A percentile compares a stretch with the other conserved stretches of the same genome.
phyloP scores from a whole-genome alignment of 805 yeast genomes.

The Lachancea mirantina region DNA sequence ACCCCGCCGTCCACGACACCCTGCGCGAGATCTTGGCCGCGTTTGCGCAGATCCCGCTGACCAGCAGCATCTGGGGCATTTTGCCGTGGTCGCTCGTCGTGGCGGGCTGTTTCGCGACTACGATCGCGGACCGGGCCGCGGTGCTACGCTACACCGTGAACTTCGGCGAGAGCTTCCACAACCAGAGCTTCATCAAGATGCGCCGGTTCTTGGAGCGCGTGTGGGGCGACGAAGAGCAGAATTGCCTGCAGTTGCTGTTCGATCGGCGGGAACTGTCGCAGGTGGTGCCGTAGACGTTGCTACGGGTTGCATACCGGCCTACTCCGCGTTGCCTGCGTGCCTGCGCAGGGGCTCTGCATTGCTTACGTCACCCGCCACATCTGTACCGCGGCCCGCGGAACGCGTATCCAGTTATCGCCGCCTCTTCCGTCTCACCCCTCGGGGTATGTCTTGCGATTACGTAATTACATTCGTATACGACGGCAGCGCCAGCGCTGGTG shows the following conservation, averaged over 20 bases:
- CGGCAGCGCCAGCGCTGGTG: too few relatives aligned
- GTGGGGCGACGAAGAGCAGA: conserved; percentile 9
- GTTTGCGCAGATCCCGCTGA: conserved; percentile 10
- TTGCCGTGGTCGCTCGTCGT: conserved; percentile 12
- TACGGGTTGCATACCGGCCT: too few relatives aligned
- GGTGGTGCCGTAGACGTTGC: conserved; percentile 9
- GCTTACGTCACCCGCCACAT: too few relatives aligned
- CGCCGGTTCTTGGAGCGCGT: conserved; percentile 9
- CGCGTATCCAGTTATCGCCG: too few relatives aligned
- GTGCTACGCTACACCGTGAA: conserved; percentile 9
- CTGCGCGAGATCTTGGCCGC: conserved; percentile 11
- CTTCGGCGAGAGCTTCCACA: conserved; percentile 11
- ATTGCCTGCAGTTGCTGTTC: conserved; percentile 10
- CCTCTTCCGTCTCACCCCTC: too few relatives aligned
- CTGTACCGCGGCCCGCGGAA: too few relatives aligned
- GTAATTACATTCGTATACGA: too few relatives aligned
- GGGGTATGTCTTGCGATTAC: too few relatives aligned
- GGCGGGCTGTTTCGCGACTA: conserved; percentile 11
- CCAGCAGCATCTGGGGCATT: conserved; percentile 13
- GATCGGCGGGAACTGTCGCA: conserved; percentile 7
- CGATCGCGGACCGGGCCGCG: conserved; percentile 6
- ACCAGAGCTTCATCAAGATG: conserved; percentile 8
- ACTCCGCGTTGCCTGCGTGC: too few relatives aligned
- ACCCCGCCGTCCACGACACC: conserved; percentile 8
- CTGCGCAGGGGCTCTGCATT: too few relatives aligned